Percentiles rank a stretch among this genome's conserved stretches.
phyloP scores from a whole-genome alignment of 495 filamentous ascomycete genomes.

The Talaromyces liani region DNA sequence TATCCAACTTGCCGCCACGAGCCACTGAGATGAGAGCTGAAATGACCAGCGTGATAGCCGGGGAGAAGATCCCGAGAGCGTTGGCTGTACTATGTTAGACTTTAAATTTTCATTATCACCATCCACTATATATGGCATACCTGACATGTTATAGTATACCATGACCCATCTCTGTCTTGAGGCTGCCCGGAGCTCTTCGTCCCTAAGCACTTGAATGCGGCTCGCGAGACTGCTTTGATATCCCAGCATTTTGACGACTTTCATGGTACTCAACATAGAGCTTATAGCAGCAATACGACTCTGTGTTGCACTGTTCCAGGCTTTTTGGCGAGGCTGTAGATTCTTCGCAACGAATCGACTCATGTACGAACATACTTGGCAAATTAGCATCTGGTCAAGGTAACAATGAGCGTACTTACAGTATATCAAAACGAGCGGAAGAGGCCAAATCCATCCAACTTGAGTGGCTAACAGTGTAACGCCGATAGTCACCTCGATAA shows the following conservation, averaged over 20 bases:
- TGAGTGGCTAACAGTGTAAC: slow-evolving; percentile 40
- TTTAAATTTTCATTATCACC: neutral
- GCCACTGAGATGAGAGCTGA: slow-evolving; percentile 31
- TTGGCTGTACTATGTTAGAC: slow-evolving; percentile 17
- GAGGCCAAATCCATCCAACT: slow-evolving; percentile 34
- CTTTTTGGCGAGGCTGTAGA: slow-evolving; percentile 18
- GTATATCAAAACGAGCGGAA: slow-evolving; percentile 41
- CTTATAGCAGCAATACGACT: slow-evolving; percentile 39
- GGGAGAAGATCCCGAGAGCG: slow-evolving; percentile 21
- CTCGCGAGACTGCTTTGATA: slow-evolving; percentile 23
- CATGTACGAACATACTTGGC: slow-evolving; percentile 12
- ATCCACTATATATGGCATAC: slow-evolving; percentile 14
- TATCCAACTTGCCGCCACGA: slow-evolving; percentile 29
- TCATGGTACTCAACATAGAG: slow-evolving; percentile 40
- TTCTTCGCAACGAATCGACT: slow-evolving; percentile 21
- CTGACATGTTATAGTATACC: slow-evolving; percentile 34
- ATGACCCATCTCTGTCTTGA: slow-evolving; percentile 35
- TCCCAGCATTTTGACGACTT: slow-evolving; percentile 51
- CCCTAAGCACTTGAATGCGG: slow-evolving; percentile 32
- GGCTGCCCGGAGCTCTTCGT: slow-evolving; percentile 34
- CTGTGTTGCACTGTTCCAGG: slow-evolving; percentile 47
- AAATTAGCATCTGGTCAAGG: slow-evolving; percentile 8
- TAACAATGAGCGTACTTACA: slow-evolving; percentile 18
- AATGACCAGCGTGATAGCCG: slow-evolving; percentile 28
- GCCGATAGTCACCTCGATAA: slow-evolving; percentile 45